Evolutionary conservation across 2,329 filamentous ascomycete genomes (phyloP).

Genomic region (Talaromyces sp.): DNA sequence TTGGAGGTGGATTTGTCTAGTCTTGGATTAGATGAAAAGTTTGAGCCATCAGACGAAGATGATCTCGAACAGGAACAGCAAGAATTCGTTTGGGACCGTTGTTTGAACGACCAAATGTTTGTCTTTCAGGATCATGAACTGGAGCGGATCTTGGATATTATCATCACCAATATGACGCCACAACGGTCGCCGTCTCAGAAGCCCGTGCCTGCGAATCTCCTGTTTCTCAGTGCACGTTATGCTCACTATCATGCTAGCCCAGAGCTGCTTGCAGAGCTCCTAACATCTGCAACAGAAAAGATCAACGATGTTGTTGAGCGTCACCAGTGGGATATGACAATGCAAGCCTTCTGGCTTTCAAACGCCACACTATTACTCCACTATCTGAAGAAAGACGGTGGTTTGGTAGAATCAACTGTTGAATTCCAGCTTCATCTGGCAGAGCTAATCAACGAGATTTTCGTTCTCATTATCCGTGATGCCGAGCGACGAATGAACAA

Average conservation of each 20-base stretch:
- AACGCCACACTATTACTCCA: slow-evolving; percentile 94
- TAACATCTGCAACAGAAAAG: slow-evolving; percentile 87
- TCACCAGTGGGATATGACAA: slow-evolving; percentile 99
- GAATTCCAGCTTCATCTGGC: slow-evolving; percentile 92
- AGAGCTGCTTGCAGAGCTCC: slow-evolving; percentile 77
- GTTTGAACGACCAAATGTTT: slow-evolving; percentile 98
- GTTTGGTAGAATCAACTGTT: slow-evolving; percentile 75
- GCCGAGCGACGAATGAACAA: slow-evolving; percentile 96
- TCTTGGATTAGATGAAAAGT: slow-evolving; percentile 91
- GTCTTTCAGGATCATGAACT: slow-evolving; percentile 96
- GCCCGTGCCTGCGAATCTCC: slow-evolving; percentile 93
- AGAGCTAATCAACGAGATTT: slow-evolving; percentile 96
- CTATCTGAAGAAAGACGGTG: slow-evolving; percentile 92
- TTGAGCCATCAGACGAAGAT: slow-evolving; percentile 80
- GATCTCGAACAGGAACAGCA: slow-evolving; percentile 87
- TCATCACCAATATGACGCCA: slow-evolving; percentile 97
- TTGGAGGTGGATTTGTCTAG: slow-evolving; percentile 95
- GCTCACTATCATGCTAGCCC: slow-evolving; percentile 93
- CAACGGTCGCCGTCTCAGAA: slow-evolving; percentile 96
- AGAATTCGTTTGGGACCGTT: slow-evolving; percentile 94
- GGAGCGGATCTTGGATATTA: slow-evolving; percentile 86
- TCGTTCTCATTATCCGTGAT: slow-evolving; percentile 94
- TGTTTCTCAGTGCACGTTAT: slow-evolving; percentile 93
- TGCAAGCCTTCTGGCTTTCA: slow-evolving; percentile 97
- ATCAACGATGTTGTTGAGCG: slow-evolving; percentile 96